Evolutionary conservation across 2,329 filamentous ascomycete species (phyloP).

Genomic region (Aspergillus caelatus): DNA sequence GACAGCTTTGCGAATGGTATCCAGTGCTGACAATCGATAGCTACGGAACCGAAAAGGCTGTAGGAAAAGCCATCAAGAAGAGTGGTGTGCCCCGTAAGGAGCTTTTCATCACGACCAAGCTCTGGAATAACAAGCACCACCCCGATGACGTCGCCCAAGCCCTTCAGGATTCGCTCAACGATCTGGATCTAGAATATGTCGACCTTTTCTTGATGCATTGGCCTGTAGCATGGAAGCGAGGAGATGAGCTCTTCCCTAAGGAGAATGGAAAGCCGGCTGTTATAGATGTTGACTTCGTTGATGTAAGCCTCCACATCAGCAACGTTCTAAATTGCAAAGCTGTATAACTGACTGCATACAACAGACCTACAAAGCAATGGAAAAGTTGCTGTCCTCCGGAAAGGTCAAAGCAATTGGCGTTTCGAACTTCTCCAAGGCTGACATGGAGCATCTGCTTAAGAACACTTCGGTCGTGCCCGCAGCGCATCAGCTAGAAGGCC

Average conservation of each 20-base stretch:
- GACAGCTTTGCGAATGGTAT: neutral
- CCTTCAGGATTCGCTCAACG: constrained; percentile 62
- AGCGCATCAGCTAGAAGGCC: constrained; percentile 56
- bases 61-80: constrained; percentile 66
- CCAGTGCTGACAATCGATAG: constrained; percentile 26
- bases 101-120: constrained; percentile 68
- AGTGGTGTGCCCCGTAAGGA: constrained; percentile 66
- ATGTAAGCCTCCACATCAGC: constrained; percentile 35
- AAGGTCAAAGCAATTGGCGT: constrained; percentile 56
- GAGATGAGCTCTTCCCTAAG: constrained; percentile 52
- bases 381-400: constrained; percentile 43
- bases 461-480: constrained; percentile 50
- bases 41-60: constrained; percentile 68
- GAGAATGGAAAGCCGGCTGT: constrained; percentile 46
- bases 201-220: constrained; percentile 73
- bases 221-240: constrained; percentile 57
- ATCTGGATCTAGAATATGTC: constrained; percentile 67
- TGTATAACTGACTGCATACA: neutral
- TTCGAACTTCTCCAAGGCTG: constrained; percentile 54
- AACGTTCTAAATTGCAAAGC: neutral
- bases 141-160: constrained; percentile 65
- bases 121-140: constrained; percentile 67
- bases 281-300: constrained; percentile 52
- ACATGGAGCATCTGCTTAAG: constrained; percentile 52
- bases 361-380: constrained; percentile 57